Evolutionary conservation across 1,284 basidiomycete genomes (phyloP), one percentile per base, ranked within the genome.

Genomic region (Pseudozyma pruni): DNA sequence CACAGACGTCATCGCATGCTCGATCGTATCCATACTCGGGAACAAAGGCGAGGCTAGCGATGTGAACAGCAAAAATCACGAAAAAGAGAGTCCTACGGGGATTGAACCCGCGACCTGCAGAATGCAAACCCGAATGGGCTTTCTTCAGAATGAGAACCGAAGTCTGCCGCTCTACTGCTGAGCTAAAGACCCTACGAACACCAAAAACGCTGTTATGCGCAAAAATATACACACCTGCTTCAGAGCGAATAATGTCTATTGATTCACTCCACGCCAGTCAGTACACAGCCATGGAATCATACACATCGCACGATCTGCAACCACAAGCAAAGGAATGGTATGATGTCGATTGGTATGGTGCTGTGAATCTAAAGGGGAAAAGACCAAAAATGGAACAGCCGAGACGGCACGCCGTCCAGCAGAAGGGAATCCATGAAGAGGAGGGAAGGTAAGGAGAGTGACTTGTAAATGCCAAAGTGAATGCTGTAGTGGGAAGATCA

Each of bases 401-500:
- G n/a, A n/a, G n/a, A n/a, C n/a, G n/a, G n/a, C n/a, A 40, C 39
- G 25, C 4, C 22, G 22, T 8, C 16, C 16, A 5, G 37, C 20
- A 17, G 11, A n/a, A 23, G 16, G n/a, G 8, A 17, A 29, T 8
- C 25, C 17, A n/a, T n/a, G n/a, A n/a, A n/a, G n/a, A n/a, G n/a
- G n/a, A n/a, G n/a, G n/a, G n/a, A n/a, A n/a, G n/a, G n/a, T n/a
- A 42, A 42, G n/a, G 41, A 42, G 31, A 10, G 41, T 44, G 29
- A 25, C 25, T 19, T 17, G 40, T 42, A 11, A 43, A 44, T 44
- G 42, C 42, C 19, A 44, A 44, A 35, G 22, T n/a, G 38, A n/a
- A 51, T 52, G 50, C 50, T 45, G 29, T 13, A 19, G n/a, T 16
- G 8, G 23, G 27, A 34, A 25, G n/a, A 33, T 50, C 67, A 93